A percentile compares a stretch with the other conserved stretches of the same genome.
Evolutionary conservation across 129 eudicot genomes (phyloP).

Genomic region (Centaurea solstitialis): DNA sequence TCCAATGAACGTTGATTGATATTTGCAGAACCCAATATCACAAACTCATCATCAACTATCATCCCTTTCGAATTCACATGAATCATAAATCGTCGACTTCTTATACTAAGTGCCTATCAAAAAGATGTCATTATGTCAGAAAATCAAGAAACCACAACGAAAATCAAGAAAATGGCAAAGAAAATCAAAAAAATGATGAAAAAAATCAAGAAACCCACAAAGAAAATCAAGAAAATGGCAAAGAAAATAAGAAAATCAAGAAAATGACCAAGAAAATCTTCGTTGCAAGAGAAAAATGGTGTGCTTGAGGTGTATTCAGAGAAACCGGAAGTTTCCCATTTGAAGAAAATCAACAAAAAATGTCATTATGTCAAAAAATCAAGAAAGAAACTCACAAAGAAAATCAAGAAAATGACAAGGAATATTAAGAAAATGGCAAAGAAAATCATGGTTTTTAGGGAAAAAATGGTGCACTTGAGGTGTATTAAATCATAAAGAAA

Average conservation of each 20-base stretch:
- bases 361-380: no score
- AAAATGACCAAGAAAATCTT: not conserved
- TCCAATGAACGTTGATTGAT: conserved; percentile 57
- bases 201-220: no score
- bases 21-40: conserved; percentile 47
- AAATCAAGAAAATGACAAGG: no score
- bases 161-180: not conserved
- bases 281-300: not conserved
- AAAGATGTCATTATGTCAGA: not conserved
- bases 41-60: conserved; percentile 49
- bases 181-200: no score
- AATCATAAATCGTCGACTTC: conserved; percentile 45
- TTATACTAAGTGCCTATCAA: conserved; percentile 31
- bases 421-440: no score
- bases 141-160: not conserved
- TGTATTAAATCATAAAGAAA: no score
- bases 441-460: no score
- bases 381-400: no score
- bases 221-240: no score
- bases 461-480: not conserved
- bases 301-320: conserved; percentile 34
- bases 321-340: conserved; percentile 19
- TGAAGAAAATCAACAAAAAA: not conserved
- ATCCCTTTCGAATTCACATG: conserved; percentile 48
- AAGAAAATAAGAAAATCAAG: no score